Evolutionary conservation across 305 asterid genomes (phyloP).

Genomic region (Caryopteris hybrid): DNA sequence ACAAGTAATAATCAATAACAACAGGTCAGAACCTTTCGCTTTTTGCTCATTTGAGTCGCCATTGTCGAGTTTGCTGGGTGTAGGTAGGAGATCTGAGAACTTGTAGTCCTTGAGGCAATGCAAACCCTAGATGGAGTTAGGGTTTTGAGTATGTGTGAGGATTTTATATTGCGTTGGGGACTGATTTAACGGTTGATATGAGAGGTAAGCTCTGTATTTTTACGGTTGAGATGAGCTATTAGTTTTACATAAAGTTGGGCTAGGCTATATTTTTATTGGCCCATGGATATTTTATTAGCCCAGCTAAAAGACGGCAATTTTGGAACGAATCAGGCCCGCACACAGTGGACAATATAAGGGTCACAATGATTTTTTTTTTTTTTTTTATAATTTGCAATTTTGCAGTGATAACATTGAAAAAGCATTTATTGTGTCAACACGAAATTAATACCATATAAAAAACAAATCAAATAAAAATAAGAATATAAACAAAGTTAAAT

Average conservation of each 20-base stretch:
- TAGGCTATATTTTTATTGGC: not conserved
- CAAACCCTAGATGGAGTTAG: conserved; percentile 21
- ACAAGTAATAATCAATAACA: too few relatives aligned
- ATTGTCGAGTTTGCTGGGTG: conserved; percentile 16
- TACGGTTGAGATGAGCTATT: not conserved
- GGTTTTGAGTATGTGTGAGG: conserved; percentile 1
- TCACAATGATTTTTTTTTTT: too few relatives aligned
- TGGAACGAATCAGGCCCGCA: too few relatives aligned
- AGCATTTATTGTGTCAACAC: too few relatives aligned
- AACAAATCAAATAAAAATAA: too few relatives aligned
- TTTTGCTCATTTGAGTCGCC: conserved; percentile 57
- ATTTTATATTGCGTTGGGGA: not conserved
- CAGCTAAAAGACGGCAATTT: not conserved
- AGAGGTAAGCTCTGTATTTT: not conserved
- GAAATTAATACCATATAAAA: too few relatives aligned
- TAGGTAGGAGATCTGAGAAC: conserved; percentile 6
- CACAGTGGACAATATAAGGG: too few relatives aligned
- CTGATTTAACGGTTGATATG: conserved; percentile 4
- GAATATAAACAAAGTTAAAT: too few relatives aligned
- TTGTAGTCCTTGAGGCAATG: not conserved
- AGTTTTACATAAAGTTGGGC: not conserved
- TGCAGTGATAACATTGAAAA: too few relatives aligned
- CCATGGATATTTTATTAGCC: not conserved
- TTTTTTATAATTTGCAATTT: too few relatives aligned
- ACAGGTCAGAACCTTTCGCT: conserved; percentile 35